These are phyloP conservation scores for Neurospora sp. DNA, from an alignment of 495 filamentous ascomycete genomes.

Conservation along the genomic window DNA sequence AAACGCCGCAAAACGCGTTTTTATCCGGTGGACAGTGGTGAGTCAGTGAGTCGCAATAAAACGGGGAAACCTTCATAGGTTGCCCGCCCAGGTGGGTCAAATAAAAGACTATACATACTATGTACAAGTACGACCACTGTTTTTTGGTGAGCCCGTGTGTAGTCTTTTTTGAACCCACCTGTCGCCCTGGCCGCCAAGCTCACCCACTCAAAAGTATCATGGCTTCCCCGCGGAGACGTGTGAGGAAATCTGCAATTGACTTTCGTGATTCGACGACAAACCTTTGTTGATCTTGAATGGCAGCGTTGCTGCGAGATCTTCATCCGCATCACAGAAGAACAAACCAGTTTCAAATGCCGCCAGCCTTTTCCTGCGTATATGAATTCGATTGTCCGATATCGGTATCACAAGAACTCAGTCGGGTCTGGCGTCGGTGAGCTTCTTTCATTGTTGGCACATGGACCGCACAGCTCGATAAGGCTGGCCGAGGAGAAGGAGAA, in stretches of 20 bases:
- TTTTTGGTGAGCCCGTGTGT: too few relatives aligned
- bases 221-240: neutral
- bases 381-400: neutral
- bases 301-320: neutral
- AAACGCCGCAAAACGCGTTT: neutral
- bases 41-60: neutral
- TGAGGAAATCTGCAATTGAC: neutral
- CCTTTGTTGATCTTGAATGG: neutral
- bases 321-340: neutral
- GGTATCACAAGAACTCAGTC: neutral
- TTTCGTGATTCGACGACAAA: neutral
- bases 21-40: neutral
- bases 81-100: neutral
- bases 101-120: too few relatives aligned
- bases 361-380: neutral
- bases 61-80: neutral
- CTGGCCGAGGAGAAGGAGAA: neutral
- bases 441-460: neutral
- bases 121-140: too few relatives aligned
- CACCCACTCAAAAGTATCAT: neutral
- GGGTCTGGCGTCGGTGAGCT: neutral
- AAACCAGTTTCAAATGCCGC: neutral
- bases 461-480: neutral
- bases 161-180: too few relatives aligned
- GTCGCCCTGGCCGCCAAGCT: neutral